phyloP scores from a whole-genome alignment of 306 rosid species.

The Pyrus bretschneideri region DNA sequence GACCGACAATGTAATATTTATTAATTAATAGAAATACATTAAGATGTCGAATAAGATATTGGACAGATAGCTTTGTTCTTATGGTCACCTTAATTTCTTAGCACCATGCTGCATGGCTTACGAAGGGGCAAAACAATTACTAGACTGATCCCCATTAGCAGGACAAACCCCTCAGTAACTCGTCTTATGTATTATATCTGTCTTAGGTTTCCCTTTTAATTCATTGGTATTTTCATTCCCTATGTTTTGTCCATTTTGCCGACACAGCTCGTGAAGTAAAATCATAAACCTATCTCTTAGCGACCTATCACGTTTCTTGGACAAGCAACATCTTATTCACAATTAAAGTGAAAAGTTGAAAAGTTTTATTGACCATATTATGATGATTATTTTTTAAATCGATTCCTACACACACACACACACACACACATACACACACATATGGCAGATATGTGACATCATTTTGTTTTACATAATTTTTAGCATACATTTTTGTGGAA shows the following conservation, averaged over 20 bases:
- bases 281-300: neutral
- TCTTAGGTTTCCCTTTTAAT: conserved; percentile 15
- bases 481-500: too few species aligned
- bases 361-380: neutral
- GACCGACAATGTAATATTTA: neutral
- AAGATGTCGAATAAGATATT: neutral
- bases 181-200: neutral
- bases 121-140: neutral
- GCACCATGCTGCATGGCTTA: neutral
- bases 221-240: conserved; percentile 10
- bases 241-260: conserved; percentile 1
- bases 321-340: neutral
- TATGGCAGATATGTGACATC: too few species aligned
- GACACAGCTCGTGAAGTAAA: neutral
- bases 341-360: neutral
- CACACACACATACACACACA: too few species aligned
- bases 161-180: neutral
- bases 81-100: neutral
- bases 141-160: neutral
- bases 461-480: neutral
- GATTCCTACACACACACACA: neutral
- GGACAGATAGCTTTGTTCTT: neutral
- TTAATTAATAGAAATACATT: too few species aligned
- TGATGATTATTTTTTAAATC: neutral
- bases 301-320: neutral